Base-by-base conservation (phyloP, 768 basidiomycete genomes). In the Plicaturopsis crispa region DNA sequence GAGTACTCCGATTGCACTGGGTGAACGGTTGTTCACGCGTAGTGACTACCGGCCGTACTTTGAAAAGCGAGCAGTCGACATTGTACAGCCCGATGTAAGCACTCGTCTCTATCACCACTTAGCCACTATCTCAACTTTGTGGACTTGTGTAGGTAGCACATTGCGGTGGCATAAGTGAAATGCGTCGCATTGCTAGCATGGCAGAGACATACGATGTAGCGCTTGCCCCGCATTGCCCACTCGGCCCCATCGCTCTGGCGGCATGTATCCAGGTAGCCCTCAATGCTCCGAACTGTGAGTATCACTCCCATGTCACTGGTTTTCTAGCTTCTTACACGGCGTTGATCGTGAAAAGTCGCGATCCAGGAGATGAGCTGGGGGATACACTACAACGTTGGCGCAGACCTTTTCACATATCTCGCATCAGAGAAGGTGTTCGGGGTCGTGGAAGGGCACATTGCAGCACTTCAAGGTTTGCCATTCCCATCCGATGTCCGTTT, bases 131-230 rank as follows among this genome's bases (percentile, higher is more conserved):
- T n/a, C n/a, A n/a, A n/a, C 14, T 4, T 26, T 28, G 12, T 4
- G 17, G 17, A 17, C 19, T 32, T n/a, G n/a, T 36, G 11, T 39
- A 77, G 73, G 69, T 75, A 14, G 62, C 72, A 1, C 76, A 78
- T 45, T 76, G 75, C 24, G 75, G 78, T 18, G 74, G 78, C 3
- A 81, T 82, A 50, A 63, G 62, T 30, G 28, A 30, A 51, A 56
- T 75, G 4, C 66, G 72, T 31, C 66, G 73, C 31, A 75, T 82
- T 16, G 75, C 78, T 4, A 59, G 66, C 17, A 58, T 80, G 47
- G 70, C 72, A 1, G 78, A 82, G 54, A 76, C 72, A 3, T 84
- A 84, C 51, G 84, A 85, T 44, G 75, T 85, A 37, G 81, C 73
- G 8, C 52, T 80, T 36, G 83, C 80, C 0, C 81, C 84, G 4